Conservation (phyloP, 225 moss, liverwort and hornwort species). For the Bryum argenteum region DNA sequence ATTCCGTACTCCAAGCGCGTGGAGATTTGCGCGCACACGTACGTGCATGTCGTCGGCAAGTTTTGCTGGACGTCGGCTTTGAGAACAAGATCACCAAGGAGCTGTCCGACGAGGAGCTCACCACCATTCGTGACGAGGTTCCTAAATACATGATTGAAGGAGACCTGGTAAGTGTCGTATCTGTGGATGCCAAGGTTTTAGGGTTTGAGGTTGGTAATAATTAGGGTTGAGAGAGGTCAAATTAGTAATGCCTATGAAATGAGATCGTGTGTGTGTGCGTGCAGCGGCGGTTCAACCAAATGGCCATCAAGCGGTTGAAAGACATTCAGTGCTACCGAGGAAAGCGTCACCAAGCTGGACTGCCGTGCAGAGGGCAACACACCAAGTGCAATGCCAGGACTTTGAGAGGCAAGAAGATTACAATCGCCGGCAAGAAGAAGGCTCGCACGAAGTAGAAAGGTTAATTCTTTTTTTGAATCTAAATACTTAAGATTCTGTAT, state of each 20-base stretch:
- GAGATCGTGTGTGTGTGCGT: slow-evolving; percentile 8
- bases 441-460: slow-evolving; percentile 66
- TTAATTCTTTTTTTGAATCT: too few species aligned
- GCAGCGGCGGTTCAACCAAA: slow-evolving; percentile 78
- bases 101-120: slow-evolving; percentile 78
- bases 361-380: slow-evolving; percentile 86
- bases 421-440: slow-evolving; percentile 90
- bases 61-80: slow-evolving; percentile 74
- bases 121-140: slow-evolving; percentile 79
- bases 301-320: slow-evolving; percentile 88
- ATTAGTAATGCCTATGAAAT: neutral
- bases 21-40: slow-evolving; percentile 75
- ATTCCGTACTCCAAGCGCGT: slow-evolving; percentile 82
- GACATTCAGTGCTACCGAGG: slow-evolving; percentile 94
- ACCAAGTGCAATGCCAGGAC: slow-evolving; percentile 92
- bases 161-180: slow-evolving; percentile 60
- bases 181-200: neutral
- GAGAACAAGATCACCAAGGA: slow-evolving; percentile 86
- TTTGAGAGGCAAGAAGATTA: slow-evolving; percentile 85
- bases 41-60: slow-evolving; percentile 91
- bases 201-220: too few species aligned
- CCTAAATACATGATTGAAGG: slow-evolving; percentile 89
- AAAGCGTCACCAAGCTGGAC: slow-evolving; percentile 68
- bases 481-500: too few species aligned
- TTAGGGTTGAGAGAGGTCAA: too few species aligned